Evolutionary conservation across 2,329 filamentous ascomycete species (phyloP), one percentile per base, ranked within the genome.

Genomic region (Penicillium psychrosexuale): DNA sequence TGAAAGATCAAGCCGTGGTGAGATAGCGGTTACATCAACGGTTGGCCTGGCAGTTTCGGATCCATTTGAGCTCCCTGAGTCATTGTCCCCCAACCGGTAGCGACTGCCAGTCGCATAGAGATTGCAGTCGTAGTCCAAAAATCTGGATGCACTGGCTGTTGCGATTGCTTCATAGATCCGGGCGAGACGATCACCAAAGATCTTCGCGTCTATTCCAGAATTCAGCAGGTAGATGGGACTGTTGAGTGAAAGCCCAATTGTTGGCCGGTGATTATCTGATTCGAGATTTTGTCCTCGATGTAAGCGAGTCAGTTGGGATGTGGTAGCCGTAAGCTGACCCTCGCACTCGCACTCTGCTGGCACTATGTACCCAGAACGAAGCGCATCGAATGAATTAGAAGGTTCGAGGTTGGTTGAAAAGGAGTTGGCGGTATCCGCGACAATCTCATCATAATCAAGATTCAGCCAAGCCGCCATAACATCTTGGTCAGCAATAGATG

Each of bases 191-290:
- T 59, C 47, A 31, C 62, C 61, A 3, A 65, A 48, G 1, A 65
- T 56, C 2, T 43, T 52, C 3, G 59, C 51, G 30, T 66, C 53
- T 40, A 65, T 44, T 34, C 48, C 61, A 3, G 62, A 63, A 38
- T 63, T 67, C n/a, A 67, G 46, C n/a, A 67, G 39, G 47, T 56
- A 36, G n/a, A 66, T 47, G 1, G 64, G 63, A 11, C 63, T 67
- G 24, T 47, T 51, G 11, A 51, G 49, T 33, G 61, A 58, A 28
- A 57, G 49, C 6, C 62, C 59, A 13, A 57, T 9, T 0, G 6
- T 9, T 8, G 40, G 24, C 13, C 12, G 31, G 1, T 58, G 19
- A 24, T 24, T 31, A 5, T 28, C 36, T 42, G 13, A 24, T 12
- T 15, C 30, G 13, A 2, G 8, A 5, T n/a, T 34, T 8, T 36